Evolutionary conservation across 2,329 filamentous ascomycete genomes (phyloP), one percentile per base, ranked within the genome.

Genomic region (Microdochium nivale): DNA sequence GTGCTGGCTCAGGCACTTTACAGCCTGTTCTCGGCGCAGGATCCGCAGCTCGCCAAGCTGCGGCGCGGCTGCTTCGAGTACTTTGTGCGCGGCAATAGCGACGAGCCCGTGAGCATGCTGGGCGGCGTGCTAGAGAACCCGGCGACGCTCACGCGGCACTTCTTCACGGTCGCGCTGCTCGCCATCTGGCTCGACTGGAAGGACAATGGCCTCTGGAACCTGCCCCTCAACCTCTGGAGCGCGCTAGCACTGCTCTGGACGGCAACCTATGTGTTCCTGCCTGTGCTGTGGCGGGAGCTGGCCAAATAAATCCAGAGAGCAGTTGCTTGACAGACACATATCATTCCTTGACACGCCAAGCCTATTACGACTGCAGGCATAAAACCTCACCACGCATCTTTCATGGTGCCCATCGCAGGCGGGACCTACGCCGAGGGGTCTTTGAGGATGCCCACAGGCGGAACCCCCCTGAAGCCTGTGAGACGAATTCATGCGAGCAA

Each of bases 1-100:
- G 95, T 97, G 60, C 83, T 99, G n/a, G 92, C 94, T 1, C 88
- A 94, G 75, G 91, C 94, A 0, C 79, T 99, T 1, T 99, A 99
- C 73, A 77, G 80, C 30, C 81, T 99, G 13, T 99, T 97, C 66
- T 90, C 92, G 16, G 94, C 92, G 49, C 77, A 95, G 65, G 86
- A 88, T 68, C 70, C 76, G 46, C 81, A 91, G 63, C 81, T 97
- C 50, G 81, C 81, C 57, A 84, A 87, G 51, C 82, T 99, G 47
- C 90, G 95, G 71, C 79, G 79, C 58, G 94, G 94, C 48, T 99
- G 94, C 74, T 97, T 97, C 74, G 75, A 79, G 27, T 99, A 99
- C 71, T 99, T 99, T 74, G 77, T 89, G 65, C 77, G 84, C 48
- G 82, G 83, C 54, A 82, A 84, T 68, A 80, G 90, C 23, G 82